Evolutionary conservation across 2,329 filamentous ascomycete genomes (phyloP).

Genomic region (Didymella glomerata): DNA sequence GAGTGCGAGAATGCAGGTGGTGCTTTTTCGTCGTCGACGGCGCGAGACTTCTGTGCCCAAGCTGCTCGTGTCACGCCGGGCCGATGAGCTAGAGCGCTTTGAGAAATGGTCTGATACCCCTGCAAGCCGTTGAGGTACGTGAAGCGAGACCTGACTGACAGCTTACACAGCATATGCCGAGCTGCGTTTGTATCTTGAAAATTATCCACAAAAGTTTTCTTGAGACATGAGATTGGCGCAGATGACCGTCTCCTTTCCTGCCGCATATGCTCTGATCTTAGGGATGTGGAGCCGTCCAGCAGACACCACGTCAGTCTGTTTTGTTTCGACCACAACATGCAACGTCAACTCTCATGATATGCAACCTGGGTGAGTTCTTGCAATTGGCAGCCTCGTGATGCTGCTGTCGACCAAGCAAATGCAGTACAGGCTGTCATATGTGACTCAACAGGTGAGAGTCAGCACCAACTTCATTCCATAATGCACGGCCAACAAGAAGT

Average conservation of each 20-base stretch:
- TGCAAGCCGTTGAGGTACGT: slow-evolving; percentile 38
- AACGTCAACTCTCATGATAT: slow-evolving; percentile 17
- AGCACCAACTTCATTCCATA: slow-evolving; percentile 1
- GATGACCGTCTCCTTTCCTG: slow-evolving; percentile 29
- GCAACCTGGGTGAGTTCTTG: slow-evolving; percentile 10
- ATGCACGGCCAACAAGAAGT: background rate
- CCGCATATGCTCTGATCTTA: slow-evolving; percentile 21
- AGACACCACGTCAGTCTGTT: slow-evolving; percentile 19
- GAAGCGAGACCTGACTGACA: slow-evolving; percentile 42
- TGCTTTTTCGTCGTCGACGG: slow-evolving; percentile 18
- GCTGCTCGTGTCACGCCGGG: slow-evolving; percentile 30
- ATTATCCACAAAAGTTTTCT: slow-evolving; percentile 22
- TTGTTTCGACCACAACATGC: slow-evolving; percentile 21
- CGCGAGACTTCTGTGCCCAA: slow-evolving; percentile 16
- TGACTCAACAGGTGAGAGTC: slow-evolving; percentile 6
- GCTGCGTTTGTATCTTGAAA: slow-evolving; percentile 33
- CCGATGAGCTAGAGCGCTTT: slow-evolving; percentile 37
- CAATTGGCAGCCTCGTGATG: slow-evolving; percentile 12
- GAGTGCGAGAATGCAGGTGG: slow-evolving; percentile 18
- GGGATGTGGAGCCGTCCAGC: slow-evolving; percentile 25
- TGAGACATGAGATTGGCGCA: slow-evolving; percentile 25
- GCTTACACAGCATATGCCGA: slow-evolving; percentile 34
- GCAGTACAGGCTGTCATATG: slow-evolving; percentile 1
- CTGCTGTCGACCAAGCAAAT: slow-evolving; percentile 2
- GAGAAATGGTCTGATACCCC: slow-evolving; percentile 31